Conservation (phyloP, 306 rosid species). For the Citrullus colocynthis region DNA sequence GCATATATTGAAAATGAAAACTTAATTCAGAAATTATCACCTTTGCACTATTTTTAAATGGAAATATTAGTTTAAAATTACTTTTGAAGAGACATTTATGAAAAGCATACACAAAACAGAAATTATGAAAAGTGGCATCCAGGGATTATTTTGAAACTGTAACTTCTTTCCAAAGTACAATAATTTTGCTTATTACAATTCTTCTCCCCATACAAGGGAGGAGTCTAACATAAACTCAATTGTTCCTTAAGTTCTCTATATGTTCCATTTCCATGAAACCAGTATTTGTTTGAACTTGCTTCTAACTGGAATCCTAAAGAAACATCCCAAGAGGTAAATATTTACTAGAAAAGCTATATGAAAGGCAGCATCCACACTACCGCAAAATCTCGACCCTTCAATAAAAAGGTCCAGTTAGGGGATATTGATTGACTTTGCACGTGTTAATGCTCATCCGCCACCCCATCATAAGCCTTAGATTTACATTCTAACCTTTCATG, state of each 20-base stretch:
- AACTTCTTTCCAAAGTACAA: not conserved
- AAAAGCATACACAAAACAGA: not conserved
- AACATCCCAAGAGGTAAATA: not conserved
- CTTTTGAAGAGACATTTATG: not conserved
- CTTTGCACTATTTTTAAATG: not conserved
- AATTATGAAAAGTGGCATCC: not conserved
- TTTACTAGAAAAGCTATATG: not conserved
- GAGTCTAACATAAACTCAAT: not conserved
- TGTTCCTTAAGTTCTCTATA: not conserved
- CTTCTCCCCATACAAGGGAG: not conserved
- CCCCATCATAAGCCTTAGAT: not conserved
- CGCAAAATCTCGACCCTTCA: not conserved
- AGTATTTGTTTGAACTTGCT: not conserved
- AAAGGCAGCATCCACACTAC: not conserved
- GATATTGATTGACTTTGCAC: not conserved
- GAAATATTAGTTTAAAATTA: not conserved
- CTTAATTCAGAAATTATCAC: not conserved
- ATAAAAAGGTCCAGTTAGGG: not conserved
- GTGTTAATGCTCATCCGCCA: not conserved
- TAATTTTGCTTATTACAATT: not conserved
- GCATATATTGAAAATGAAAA: slow-evolving; percentile 18
- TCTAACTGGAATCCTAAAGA: not conserved
- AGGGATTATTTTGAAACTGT: not conserved
- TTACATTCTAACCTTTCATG: not conserved
- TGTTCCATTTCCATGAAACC: not conserved